Conservation (phyloP, 768 basidiomycete genomes). For the Filobasidium floriforme region DNA sequence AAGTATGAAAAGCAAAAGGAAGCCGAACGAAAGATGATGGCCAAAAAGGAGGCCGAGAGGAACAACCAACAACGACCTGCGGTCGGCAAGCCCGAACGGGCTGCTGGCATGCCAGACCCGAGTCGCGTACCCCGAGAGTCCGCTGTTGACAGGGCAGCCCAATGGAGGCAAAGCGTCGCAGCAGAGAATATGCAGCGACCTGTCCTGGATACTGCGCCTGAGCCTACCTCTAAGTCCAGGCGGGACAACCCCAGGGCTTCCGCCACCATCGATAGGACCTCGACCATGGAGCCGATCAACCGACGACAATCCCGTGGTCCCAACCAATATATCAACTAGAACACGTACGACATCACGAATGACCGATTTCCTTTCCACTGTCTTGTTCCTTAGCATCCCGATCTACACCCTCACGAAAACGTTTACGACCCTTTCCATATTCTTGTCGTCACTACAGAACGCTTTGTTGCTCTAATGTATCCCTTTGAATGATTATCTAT, state of each 20-base stretch:
- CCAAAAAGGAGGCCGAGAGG: conserved; percentile 11
- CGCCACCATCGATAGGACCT: too few species aligned
- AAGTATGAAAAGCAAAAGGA: conserved; percentile 19
- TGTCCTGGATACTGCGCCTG: neutral
- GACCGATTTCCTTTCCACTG: too few species aligned
- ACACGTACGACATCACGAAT: too few species aligned
- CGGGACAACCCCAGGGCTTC: neutral
- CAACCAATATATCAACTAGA: conserved; percentile 9
- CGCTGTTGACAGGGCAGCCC: conserved; percentile 13
- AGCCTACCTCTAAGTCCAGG: neutral
- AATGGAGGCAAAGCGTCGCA: conserved; percentile 16
- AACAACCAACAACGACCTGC: neutral
- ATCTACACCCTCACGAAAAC: too few species aligned
- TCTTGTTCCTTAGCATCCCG: too few species aligned
- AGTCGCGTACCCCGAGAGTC: conserved; percentile 8
- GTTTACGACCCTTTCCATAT: too few species aligned
- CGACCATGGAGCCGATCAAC: neutral
- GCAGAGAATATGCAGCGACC: neutral
- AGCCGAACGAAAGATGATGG: conserved; percentile 13
- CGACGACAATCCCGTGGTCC: conserved; percentile 9
- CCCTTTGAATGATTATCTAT: too few species aligned
- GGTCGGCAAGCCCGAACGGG: neutral
- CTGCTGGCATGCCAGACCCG: neutral
- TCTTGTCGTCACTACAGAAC: too few species aligned
- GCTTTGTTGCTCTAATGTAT: too few species aligned